A percentile compares a stretch with the other conserved stretches of the same genome.
These are phyloP conservation scores for Solanum virginianum DNA, from an alignment of 257 asterid species.

Conservation along the genomic window DNA sequence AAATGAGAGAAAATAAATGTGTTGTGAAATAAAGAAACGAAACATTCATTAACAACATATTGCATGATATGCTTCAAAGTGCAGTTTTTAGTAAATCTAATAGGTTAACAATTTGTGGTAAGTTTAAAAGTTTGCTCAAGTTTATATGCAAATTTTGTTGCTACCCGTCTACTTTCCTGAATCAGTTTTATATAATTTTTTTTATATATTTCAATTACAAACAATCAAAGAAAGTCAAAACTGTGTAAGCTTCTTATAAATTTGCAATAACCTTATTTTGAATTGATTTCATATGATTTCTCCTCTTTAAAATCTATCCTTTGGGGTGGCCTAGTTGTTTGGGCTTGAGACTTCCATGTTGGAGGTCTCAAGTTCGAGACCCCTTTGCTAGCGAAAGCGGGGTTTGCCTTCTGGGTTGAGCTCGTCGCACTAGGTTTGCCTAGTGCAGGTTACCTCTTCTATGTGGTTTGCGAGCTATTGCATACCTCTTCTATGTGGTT, in stretches of 20 bases:
- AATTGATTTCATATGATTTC: not conserved
- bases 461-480: too few relatives aligned
- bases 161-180: not conserved
- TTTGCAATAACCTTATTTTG: not conserved
- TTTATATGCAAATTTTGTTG: not conserved
- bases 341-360: too few relatives aligned
- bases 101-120: not conserved
- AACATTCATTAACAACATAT: not conserved
- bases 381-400: too few relatives aligned
- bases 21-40: not conserved
- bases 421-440: too few relatives aligned
- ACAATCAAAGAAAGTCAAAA: not conserved
- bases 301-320: not conserved
- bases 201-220: not conserved
- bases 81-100: not conserved
- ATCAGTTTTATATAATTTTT: not conserved
- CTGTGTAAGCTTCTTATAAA: not conserved
- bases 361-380: too few relatives aligned
- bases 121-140: not conserved
- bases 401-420: too few relatives aligned
- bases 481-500: too few relatives aligned
- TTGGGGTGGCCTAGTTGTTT: too few relatives aligned
- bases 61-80: not conserved
- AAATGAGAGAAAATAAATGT: not conserved
- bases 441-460: too few relatives aligned